Evolutionary conservation across 371 early-diverging fungal species (phyloP).

Genomic region (Mucor circinelloides): DNA sequence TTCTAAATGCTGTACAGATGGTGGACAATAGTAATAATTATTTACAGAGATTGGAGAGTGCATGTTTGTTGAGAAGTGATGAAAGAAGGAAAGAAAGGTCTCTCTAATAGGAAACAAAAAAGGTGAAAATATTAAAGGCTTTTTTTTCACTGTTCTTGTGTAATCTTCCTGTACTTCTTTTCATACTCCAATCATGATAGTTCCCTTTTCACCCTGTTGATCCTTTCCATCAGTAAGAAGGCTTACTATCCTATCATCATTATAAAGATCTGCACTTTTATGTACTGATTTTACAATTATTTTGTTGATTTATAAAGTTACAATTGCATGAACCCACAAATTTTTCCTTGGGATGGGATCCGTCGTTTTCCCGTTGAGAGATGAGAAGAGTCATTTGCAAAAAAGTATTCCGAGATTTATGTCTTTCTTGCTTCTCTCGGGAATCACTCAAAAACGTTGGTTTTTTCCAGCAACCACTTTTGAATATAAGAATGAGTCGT

Average conservation of each 20-base stretch:
- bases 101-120: background rate
- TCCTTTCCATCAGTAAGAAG: background rate
- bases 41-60: background rate
- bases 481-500: background rate
- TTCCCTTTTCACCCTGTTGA: background rate
- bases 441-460: background rate
- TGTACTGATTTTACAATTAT: background rate
- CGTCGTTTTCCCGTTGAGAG: background rate
- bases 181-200: background rate
- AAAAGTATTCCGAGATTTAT: background rate
- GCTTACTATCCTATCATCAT: background rate
- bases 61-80: background rate
- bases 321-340: background rate
- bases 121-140: background rate
- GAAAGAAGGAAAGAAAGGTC: background rate
- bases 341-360: background rate
- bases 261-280: background rate
- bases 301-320: background rate
- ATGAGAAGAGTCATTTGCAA: background rate
- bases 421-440: background rate
- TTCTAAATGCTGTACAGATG: background rate
- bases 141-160: background rate
- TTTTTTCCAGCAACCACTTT: background rate
- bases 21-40: background rate
- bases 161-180: background rate